These are phyloP conservation scores for Debaryomyces hansenii DNA, from an alignment of 805 yeast species.

Conservation along the genomic window DNA sequence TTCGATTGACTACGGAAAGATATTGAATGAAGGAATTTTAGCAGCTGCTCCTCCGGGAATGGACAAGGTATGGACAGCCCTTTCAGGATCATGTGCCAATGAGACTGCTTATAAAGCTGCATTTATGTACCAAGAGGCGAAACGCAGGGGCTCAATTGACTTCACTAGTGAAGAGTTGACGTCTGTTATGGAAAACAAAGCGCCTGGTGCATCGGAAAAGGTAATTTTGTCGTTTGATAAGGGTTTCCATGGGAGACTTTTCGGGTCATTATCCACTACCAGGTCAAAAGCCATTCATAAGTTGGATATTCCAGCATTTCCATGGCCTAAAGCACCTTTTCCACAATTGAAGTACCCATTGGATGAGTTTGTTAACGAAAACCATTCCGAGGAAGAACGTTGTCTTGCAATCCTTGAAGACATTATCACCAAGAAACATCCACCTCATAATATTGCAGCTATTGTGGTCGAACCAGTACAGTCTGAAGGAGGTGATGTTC, in stretches of 20 bases:
- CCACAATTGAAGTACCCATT: conserved; percentile 44
- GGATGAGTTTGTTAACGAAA: conserved; percentile 35
- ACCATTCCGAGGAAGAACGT: conserved; percentile 47
- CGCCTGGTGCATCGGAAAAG: conserved; percentile 55
- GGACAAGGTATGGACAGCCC: conserved; percentile 61
- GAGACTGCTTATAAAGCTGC: conserved; percentile 74
- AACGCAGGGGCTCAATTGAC: conserved; percentile 47
- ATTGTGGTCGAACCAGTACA: conserved; percentile 88
- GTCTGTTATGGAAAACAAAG: conserved; percentile 49
- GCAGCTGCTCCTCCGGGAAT: conserved; percentile 68
- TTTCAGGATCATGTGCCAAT: conserved; percentile 69
- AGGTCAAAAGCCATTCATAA: conserved; percentile 59
- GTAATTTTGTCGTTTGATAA: conserved; percentile 53
- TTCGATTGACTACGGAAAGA: conserved; percentile 50
- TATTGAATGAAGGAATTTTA: conserved; percentile 51
- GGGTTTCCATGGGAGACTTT: conserved; percentile 58
- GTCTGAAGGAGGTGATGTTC: conserved; percentile 92
- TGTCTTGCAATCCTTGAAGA: conserved; percentile 47
- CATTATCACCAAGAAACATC: conserved; percentile 28
- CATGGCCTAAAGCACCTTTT: conserved; percentile 57
- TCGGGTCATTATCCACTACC: conserved; percentile 56
- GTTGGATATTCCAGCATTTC: conserved; percentile 58
- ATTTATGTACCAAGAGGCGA: conserved; percentile 60
- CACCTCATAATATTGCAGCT: conserved; percentile 63
- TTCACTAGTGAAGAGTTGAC: conserved; percentile 47